Percentiles rank a stretch among this genome's conserved stretches.
phyloP scores from a whole-genome alignment of 257 asterid genomes.

The Euphrasia confusa region DNA sequence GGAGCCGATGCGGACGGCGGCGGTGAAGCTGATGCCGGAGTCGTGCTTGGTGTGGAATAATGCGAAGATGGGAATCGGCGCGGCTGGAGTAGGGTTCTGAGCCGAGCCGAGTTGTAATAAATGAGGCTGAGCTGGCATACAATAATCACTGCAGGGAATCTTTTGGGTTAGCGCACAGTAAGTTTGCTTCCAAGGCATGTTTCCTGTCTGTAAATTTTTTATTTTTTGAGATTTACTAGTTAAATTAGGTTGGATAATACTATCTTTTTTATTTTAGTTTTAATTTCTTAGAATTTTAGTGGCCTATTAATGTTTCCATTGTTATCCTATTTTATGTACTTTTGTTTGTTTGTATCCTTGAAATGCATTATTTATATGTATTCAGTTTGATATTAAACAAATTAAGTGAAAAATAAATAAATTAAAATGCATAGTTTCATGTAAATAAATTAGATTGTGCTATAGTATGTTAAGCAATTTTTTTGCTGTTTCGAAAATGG shows the following conservation, averaged over 20 bases:
- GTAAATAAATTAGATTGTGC: too few relatives aligned
- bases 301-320: neutral
- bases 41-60: constrained; percentile 72
- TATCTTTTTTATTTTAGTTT: neutral
- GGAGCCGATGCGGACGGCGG: constrained; percentile 97
- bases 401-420: too few relatives aligned
- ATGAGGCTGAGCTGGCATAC: constrained; percentile 30
- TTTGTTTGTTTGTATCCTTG: too few relatives aligned
- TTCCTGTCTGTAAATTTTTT: constrained; percentile 30
- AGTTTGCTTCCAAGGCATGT: constrained; percentile 29
- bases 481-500: neutral
- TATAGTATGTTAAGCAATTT: too few relatives aligned
- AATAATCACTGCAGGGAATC: constrained; percentile 20
- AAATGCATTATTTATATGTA: too few relatives aligned
- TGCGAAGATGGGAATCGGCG: constrained; percentile 65
- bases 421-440: too few relatives aligned
- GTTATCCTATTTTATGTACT: neutral
- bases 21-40: constrained; percentile 85
- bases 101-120: constrained; percentile 23
- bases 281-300: neutral
- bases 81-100: constrained; percentile 78
- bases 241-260: constrained; percentile 18
- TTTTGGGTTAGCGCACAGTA: constrained; percentile 30
- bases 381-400: too few relatives aligned
- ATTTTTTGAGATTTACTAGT: constrained; percentile 12